A percentile compares a stretch with the other conserved stretches of the same genome.
phyloP scores from a whole-genome alignment of 306 rosid genomes.

The Citrullus mucosospermus region DNA sequence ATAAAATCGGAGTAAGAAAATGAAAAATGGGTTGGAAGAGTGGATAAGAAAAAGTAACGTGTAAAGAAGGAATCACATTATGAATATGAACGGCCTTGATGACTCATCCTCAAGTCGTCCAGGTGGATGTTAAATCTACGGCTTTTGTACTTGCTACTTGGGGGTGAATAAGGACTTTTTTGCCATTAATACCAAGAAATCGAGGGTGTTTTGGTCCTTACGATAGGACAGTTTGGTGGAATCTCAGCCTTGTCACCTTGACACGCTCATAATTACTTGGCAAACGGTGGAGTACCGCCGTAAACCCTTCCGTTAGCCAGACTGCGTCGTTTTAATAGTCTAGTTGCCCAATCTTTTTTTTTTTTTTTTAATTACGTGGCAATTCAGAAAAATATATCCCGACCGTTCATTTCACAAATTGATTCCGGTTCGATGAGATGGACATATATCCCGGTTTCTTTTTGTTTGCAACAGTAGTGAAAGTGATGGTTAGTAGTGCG shows the following conservation, averaged over 20 bases:
- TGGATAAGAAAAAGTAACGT: conserved; percentile 5
- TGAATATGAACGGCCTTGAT: background rate
- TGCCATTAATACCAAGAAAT: background rate
- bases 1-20: background rate
- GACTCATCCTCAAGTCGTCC: background rate
- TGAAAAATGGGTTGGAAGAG: background rate
- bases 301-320: background rate
- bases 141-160: background rate
- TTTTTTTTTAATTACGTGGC: background rate
- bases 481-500: background rate
- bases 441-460: background rate
- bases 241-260: background rate
- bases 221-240: background rate
- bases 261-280: background rate
- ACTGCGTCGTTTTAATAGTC: background rate
- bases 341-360: background rate
- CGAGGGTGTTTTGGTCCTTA: conserved; percentile 8
- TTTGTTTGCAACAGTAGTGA: background rate
- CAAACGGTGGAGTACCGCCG: background rate
- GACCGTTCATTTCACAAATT: background rate
- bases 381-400: background rate
- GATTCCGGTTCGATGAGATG: background rate
- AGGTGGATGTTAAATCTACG: background rate
- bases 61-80: conserved; percentile 1
- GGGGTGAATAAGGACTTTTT: background rate